phyloP scores from a whole-genome alignment of 2,329 filamentous ascomycete species.

The Colletotrichum sp. region DNA sequence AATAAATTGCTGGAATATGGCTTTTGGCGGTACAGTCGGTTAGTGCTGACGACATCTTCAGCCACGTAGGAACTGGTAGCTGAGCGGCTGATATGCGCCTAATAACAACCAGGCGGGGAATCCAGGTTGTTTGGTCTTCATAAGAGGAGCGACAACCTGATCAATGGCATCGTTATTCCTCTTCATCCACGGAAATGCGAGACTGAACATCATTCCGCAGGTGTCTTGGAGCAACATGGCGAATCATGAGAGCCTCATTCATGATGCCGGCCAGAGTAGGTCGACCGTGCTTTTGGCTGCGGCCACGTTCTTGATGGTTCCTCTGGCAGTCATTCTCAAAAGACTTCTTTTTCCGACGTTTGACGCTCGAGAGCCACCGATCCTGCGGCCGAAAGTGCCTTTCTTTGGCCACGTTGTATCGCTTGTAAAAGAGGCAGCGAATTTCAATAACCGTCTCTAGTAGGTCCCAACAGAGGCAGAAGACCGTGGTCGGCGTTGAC shows the following conservation, averaged over 20 bases:
- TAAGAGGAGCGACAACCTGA: not conserved
- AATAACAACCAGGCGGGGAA: not conserved
- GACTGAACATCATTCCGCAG: not conserved
- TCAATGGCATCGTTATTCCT: not conserved
- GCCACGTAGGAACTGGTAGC: not conserved
- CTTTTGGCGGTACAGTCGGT: not conserved
- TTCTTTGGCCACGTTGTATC: conserved; percentile 51
- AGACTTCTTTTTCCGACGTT: conserved; percentile 8
- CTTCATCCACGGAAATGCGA: not conserved
- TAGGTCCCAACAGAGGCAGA: conserved; percentile 25
- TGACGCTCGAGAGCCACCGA: conserved; percentile 45
- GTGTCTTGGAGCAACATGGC: not conserved
- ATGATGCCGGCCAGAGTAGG: not conserved
- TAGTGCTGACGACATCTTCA: not conserved
- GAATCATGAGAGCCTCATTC: not conserved
- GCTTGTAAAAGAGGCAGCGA: conserved; percentile 38
- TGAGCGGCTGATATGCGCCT: not conserved
- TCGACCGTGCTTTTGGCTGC: not conserved
- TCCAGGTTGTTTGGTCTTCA: not conserved
- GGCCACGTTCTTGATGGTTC: not conserved
- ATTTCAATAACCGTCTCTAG: conserved; percentile 43
- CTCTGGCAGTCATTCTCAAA: not conserved
- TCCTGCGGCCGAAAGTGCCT: conserved; percentile 43
- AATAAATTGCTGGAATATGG: not conserved
- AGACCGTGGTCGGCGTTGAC: not conserved